Percentiles rank a stretch among this genome's conserved stretches.
These are phyloP conservation scores for Cladosporium colombiae DNA, from an alignment of 2,329 filamentous ascomycete genomes.

Conservation along the genomic window DNA sequence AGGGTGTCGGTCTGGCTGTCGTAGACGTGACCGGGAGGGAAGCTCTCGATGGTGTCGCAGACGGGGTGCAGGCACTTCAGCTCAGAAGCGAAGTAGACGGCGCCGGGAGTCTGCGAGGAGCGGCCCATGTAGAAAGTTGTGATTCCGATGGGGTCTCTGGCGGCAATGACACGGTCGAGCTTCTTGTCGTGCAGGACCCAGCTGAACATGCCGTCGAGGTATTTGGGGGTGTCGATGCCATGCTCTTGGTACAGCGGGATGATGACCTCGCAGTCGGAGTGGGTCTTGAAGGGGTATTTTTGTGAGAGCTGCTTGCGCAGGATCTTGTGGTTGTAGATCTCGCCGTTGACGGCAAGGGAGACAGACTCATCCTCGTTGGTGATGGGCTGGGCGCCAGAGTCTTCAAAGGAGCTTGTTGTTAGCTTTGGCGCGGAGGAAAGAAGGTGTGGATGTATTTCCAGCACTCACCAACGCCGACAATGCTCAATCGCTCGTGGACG, in stretches of 20 bases:
- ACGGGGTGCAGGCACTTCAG: slow-evolving; percentile 90
- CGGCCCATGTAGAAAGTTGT: slow-evolving; percentile 97
- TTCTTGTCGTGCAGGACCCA: slow-evolving; percentile 97
- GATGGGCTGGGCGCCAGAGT: slow-evolving; percentile 92
- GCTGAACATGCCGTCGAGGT: slow-evolving; percentile 99
- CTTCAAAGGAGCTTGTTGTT: slow-evolving; percentile 48
- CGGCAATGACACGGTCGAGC: slow-evolving; percentile 87
- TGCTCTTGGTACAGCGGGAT: slow-evolving; percentile 95
- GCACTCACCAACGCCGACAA: slow-evolving; percentile 85
- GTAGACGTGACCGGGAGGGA: slow-evolving; percentile 93
- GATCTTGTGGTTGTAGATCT: slow-evolving; percentile 99
- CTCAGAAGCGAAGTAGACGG: slow-evolving; percentile 96
- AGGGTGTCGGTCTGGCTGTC: slow-evolving; percentile 87
- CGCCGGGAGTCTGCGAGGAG: slow-evolving; percentile 74
- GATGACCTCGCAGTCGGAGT: slow-evolving; percentile 98
- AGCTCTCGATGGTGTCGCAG: slow-evolving; percentile 91
- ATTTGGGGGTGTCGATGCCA: slow-evolving; percentile 86
- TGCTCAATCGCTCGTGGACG: slow-evolving; percentile 95
- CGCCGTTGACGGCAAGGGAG: slow-evolving; percentile 94
- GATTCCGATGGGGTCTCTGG: slow-evolving; percentile 93
- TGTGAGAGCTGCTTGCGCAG: slow-evolving; percentile 83
- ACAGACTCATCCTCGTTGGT: slow-evolving; percentile 88
- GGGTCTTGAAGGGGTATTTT: slow-evolving; percentile 95
- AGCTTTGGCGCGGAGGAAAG: slow-evolving; percentile 26
- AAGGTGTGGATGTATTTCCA: not conserved